Percentiles rank a stretch among this genome's conserved stretches.
Evolutionary conservation across 768 basidiomycete species (phyloP).

Genomic region (Hygrophorus pudorinus): DNA sequence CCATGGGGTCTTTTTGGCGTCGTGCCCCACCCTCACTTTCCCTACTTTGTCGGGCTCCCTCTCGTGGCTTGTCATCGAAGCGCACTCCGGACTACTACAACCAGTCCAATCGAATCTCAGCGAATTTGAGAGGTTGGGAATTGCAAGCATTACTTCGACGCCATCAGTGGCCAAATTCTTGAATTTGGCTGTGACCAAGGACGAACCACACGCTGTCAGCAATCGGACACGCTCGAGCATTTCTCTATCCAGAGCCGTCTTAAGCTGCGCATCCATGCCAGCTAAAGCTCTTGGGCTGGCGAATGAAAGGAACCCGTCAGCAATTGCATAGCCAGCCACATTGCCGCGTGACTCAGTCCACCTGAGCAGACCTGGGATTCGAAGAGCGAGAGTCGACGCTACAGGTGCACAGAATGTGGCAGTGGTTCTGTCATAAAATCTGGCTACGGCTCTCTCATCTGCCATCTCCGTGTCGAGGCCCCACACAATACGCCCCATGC

Average conservation of each 20-base stretch:
- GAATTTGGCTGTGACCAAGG: slow-evolving; percentile 9
- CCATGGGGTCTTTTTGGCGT: slow-evolving; percentile 4
- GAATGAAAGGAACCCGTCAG: slow-evolving; percentile 1
- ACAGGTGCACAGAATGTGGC: slow-evolving; percentile 2
- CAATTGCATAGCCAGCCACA: slow-evolving; percentile 3
- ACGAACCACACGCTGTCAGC: too few species aligned
- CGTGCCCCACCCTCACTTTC: slow-evolving; percentile 5
- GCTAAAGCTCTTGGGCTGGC: neutral
- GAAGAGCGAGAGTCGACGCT: slow-evolving; percentile 6
- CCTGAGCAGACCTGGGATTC: slow-evolving; percentile 1
- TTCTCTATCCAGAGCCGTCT: slow-evolving; percentile 3
- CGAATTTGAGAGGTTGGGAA: too few species aligned
- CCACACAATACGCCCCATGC: neutral
- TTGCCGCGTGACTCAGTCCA: neutral
- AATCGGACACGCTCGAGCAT: neutral
- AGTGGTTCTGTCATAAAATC: slow-evolving; percentile 1
- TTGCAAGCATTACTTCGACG: slow-evolving; percentile 8
- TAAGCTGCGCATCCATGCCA: neutral
- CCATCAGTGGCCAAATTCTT: slow-evolving; percentile 12
- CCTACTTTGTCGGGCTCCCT: slow-evolving; percentile 4
- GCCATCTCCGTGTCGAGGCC: neutral
- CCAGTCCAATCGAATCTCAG: slow-evolving; percentile 10
- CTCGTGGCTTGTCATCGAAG: slow-evolving; percentile 5
- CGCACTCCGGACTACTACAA: slow-evolving; percentile 4
- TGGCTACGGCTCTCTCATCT: slow-evolving; percentile 1